These are phyloP conservation scores for Hygrophorus pudorinus DNA, from an alignment of 768 basidiomycete species.

Conservation along the genomic window DNA sequence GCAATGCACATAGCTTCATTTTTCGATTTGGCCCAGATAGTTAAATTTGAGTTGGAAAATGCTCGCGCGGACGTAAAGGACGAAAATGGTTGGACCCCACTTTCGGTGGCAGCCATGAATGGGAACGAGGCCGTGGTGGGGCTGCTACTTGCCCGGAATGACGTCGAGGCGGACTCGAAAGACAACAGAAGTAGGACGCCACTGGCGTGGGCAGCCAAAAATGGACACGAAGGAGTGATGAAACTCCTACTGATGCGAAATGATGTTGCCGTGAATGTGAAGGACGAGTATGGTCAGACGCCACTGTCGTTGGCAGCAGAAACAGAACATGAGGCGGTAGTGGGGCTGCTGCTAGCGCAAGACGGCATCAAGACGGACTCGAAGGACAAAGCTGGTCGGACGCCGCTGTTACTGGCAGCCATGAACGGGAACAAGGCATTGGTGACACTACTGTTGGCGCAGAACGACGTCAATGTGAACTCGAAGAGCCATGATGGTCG, in stretches of 20 bases:
- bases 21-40: slow-evolving; percentile 1
- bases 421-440: slow-evolving; percentile 6
- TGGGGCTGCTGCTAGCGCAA: background rate
- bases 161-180: slow-evolving; percentile 6
- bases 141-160: slow-evolving; percentile 3
- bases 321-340: background rate
- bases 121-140: slow-evolving; percentile 5
- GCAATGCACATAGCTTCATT: slow-evolving; percentile 3
- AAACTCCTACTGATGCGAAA: background rate
- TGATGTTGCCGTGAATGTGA: slow-evolving; percentile 2
- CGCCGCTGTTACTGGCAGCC: slow-evolving; percentile 2
- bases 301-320: slow-evolving; percentile 1
- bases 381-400: background rate
- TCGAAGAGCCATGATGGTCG: background rate
- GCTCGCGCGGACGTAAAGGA: slow-evolving; percentile 1
- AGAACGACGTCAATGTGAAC: slow-evolving; percentile 3
- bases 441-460: slow-evolving; percentile 3
- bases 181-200: slow-evolving; percentile 3
- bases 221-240: slow-evolving; percentile 6
- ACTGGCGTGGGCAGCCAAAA: slow-evolving; percentile 2
- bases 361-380: background rate
- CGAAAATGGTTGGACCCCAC: slow-evolving; percentile 3
- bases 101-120: slow-evolving; percentile 5
- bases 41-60: slow-evolving; percentile 3
- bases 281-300: background rate